phyloP scores from a whole-genome alignment of 2,329 filamentous ascomycete species.

The Claviceps africana region DNA sequence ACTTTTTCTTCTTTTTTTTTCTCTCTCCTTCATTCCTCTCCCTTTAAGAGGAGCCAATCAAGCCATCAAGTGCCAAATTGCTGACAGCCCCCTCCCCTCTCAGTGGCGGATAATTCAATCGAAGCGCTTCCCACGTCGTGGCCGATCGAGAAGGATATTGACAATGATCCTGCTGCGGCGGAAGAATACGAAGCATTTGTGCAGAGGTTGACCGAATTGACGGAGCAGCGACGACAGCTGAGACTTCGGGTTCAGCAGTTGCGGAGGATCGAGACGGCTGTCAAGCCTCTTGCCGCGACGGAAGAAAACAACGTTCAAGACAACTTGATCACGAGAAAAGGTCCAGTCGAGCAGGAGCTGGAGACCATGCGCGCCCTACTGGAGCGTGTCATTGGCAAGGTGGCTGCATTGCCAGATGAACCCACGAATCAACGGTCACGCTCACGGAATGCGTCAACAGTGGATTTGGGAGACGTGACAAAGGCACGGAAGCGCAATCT shows the following conservation, averaged over 20 bases:
- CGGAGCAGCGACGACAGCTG: slow-evolving; percentile 21
- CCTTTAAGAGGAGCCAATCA: too few species aligned
- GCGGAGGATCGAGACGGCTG: slow-evolving; percentile 32
- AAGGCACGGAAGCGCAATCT: slow-evolving; percentile 28
- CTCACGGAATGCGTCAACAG: slow-evolving; percentile 8
- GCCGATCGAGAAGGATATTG: slow-evolving; percentile 25
- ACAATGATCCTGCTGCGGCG: slow-evolving; percentile 30
- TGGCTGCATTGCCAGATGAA: slow-evolving; percentile 24
- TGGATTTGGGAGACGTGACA: slow-evolving; percentile 22
- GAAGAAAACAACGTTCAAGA: slow-evolving; percentile 36
- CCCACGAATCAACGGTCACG: slow-evolving; percentile 1
- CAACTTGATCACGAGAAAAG: slow-evolving; percentile 52
- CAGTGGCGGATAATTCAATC: slow-evolving; percentile 31
- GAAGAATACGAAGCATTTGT: slow-evolving; percentile 38
- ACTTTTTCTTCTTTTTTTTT: background rate
- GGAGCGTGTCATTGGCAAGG: slow-evolving; percentile 41
- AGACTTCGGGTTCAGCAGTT: slow-evolving; percentile 30
- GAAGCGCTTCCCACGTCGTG: slow-evolving; percentile 32
- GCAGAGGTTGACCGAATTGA: slow-evolving; percentile 34
- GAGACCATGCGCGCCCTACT: slow-evolving; percentile 52
- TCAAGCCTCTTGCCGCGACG: slow-evolving; percentile 27
- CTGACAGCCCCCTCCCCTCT: background rate
- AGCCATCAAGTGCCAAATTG: background rate
- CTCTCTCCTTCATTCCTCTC: too few species aligned
- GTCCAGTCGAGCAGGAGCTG: slow-evolving; percentile 51